A percentile compares a stretch with the other conserved stretches of the same genome.
These are phyloP conservation scores for Mucor saturninus DNA, from an alignment of 371 early-diverging fungal genomes.

Conservation along the genomic window DNA sequence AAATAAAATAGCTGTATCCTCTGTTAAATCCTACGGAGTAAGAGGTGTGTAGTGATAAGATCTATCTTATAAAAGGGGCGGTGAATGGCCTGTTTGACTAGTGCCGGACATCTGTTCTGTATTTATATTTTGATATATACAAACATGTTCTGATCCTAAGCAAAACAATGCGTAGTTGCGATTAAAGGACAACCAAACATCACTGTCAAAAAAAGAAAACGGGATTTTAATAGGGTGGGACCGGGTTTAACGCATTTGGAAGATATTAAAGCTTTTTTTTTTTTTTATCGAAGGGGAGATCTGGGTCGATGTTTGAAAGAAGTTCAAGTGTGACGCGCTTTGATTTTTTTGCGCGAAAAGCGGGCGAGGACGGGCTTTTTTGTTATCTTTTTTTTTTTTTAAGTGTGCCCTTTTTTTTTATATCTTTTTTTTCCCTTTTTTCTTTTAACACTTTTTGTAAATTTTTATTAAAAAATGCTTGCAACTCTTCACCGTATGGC, in stretches of 20 bases:
- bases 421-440: background rate
- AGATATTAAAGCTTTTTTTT: background rate
- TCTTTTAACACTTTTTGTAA: background rate
- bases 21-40: too few relatives aligned
- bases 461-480: slow-evolving; percentile 28
- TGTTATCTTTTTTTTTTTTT: background rate
- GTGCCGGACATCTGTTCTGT: too few relatives aligned
- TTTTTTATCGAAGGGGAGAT: background rate
- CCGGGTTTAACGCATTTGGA: background rate
- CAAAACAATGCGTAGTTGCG: too few relatives aligned
- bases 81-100: too few relatives aligned
- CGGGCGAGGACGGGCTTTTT: slow-evolving; percentile 14
- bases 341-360: background rate
- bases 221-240: too few relatives aligned
- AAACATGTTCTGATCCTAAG: too few relatives aligned
- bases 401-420: slow-evolving; percentile 7
- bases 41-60: too few relatives aligned
- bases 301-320: background rate
- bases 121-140: too few relatives aligned
- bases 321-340: slow-evolving; percentile 3
- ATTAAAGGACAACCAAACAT: too few relatives aligned
- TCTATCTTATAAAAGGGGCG: too few relatives aligned
- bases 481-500: slow-evolving; percentile 50
- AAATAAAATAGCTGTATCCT: too few relatives aligned
- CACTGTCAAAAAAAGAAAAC: too few relatives aligned